These are phyloP conservation scores for Rhodotorula toruloides DNA, from an alignment of 768 basidiomycete species.

Conservation along the genomic window DNA sequence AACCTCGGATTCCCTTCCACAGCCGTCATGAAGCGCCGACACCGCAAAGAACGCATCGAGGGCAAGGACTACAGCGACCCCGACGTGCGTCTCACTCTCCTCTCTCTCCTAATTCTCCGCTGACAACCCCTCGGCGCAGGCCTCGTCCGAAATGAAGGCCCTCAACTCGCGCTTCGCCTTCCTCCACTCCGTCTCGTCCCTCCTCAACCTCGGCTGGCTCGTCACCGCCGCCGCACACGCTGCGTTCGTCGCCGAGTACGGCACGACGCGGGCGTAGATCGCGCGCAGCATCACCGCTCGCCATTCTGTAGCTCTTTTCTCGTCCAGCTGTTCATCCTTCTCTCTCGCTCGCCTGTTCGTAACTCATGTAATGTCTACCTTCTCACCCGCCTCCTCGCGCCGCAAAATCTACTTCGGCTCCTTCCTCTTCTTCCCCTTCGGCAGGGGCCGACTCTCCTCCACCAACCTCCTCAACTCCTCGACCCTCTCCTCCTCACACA, in stretches of 20 bases:
- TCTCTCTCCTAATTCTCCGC: neutral
- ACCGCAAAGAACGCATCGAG: constrained; percentile 35
- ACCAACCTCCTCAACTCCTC: neutral
- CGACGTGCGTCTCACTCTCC: constrained; percentile 22
- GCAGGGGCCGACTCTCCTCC: neutral
- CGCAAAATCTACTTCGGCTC: neutral
- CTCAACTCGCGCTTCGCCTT: constrained; percentile 35
- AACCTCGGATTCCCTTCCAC: neutral
- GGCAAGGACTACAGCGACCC: constrained; percentile 36
- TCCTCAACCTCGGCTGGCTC: constrained; percentile 39
- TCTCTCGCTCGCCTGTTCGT: too few relatives aligned
- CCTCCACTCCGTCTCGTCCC: constrained; percentile 34
- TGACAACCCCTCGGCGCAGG: constrained; percentile 6
- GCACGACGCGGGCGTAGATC: neutral
- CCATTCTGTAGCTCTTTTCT: neutral
- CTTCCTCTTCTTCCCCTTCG: constrained; percentile 14
- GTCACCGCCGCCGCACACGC: constrained; percentile 22
- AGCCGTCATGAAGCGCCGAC: constrained; percentile 38
- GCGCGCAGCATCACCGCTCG: neutral
- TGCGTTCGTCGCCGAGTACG: constrained; percentile 16
- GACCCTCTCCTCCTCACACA: constrained; percentile 19
- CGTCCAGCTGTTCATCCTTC: too few relatives aligned
- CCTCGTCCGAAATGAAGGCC: constrained; percentile 30
- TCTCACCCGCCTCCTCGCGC: neutral
- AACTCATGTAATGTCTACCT: too few relatives aligned